Conservation (phyloP, 1,284 basidiomycete species). For the Trichosporon sp. region DNA sequence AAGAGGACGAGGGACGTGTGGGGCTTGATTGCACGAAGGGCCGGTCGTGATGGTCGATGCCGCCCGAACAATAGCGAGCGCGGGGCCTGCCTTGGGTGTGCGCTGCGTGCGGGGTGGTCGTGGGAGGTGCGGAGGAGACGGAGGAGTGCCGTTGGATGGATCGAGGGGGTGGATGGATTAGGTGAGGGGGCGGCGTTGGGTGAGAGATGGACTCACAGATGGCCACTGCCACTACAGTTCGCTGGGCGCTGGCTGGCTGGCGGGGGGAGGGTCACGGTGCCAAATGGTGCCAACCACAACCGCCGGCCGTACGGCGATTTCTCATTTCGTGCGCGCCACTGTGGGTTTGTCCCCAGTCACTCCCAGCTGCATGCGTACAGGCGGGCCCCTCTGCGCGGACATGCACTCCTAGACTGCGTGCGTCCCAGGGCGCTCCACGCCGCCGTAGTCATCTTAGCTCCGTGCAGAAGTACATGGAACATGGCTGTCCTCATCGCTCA, state of each 20-base stretch:
- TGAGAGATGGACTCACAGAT: constrained; percentile 12
- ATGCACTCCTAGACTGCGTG: neutral
- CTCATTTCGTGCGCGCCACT: neutral
- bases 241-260: neutral
- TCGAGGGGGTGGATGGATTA: neutral
- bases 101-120: neutral
- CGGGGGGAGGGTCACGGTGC: neutral
- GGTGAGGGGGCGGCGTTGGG: constrained; percentile 1
- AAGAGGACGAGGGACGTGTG: neutral
- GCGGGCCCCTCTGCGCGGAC: neutral
- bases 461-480: constrained; percentile 2
- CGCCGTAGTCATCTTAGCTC: neutral
- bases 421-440: neutral
- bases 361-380: neutral
- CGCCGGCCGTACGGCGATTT: constrained; percentile 10
- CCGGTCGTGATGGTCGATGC: neutral
- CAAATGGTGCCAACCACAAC: constrained; percentile 11
- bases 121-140: neutral
- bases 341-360: neutral
- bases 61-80: neutral
- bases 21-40: neutral
- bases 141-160: neutral
- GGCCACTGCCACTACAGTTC: constrained; percentile 14
- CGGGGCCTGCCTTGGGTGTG: neutral
- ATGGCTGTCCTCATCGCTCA: neutral